phyloP scores from a whole-genome alignment of 192 early-diverging fungal genomes.

The Pilobolus umbonatus region DNA sequence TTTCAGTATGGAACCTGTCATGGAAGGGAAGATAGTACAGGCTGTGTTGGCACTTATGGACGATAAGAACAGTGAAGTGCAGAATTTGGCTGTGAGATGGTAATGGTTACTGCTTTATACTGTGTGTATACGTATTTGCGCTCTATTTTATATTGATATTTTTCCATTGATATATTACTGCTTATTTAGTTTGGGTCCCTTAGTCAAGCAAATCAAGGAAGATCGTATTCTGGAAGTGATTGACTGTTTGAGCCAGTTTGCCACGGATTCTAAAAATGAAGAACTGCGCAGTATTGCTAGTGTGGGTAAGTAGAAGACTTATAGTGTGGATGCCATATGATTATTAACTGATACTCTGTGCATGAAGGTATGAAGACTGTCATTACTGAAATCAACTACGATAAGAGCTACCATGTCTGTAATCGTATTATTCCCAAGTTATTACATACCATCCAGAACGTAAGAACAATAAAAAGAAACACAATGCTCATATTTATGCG shows the following conservation, averaged over 20 bases:
- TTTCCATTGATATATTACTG: neutral
- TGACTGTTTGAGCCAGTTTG: constrained; percentile 60
- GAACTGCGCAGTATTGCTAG: constrained; percentile 78
- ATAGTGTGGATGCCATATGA: neutral
- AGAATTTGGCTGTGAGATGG: constrained; percentile 73
- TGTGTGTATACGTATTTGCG: neutral
- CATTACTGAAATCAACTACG: constrained; percentile 61
- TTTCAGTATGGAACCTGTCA: constrained; percentile 50
- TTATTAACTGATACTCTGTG: neutral
- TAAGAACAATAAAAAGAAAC: constrained; percentile 29
- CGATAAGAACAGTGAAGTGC: constrained; percentile 84
- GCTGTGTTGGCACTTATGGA: constrained; percentile 56
- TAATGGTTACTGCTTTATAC: constrained; percentile 16
- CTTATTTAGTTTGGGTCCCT: constrained; percentile 60
- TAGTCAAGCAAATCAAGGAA: constrained; percentile 71
- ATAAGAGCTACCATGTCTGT: constrained; percentile 48
- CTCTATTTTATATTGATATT: neutral
- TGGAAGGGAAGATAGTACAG: constrained; percentile 60
- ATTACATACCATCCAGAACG: constrained; percentile 54
- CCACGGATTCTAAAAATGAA: constrained; percentile 55
- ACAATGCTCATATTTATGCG: neutral
- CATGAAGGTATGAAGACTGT: constrained; percentile 63
- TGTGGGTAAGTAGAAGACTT: constrained; percentile 49
- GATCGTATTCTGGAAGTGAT: constrained; percentile 62
- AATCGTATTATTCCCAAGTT: constrained; percentile 66